Conservation (phyloP, 129 eudicot species). For the Flaveria brownii region DNA sequence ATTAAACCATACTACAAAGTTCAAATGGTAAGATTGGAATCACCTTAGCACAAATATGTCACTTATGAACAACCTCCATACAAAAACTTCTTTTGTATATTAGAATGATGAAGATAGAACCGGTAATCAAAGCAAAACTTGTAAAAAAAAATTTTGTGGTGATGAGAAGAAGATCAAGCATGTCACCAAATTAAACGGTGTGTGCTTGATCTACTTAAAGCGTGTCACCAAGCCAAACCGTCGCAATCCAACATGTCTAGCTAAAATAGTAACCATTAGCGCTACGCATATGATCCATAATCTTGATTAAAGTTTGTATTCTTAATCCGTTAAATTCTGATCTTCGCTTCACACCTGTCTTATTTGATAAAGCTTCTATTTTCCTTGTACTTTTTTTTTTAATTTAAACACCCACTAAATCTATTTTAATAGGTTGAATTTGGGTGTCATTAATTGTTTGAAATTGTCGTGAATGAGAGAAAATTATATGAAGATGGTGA, state of each 20-base stretch:
- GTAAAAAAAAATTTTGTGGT: no score
- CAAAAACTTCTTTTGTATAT: background rate
- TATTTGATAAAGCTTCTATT: background rate
- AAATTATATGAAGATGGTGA: slow-evolving; percentile 32
- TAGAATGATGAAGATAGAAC: background rate
- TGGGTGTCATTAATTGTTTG: background rate
- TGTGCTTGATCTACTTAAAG: background rate
- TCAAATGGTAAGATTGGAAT: background rate
- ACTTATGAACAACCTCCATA: background rate
- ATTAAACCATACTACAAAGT: background rate
- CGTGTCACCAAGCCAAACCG: background rate
- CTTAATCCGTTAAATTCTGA: background rate
- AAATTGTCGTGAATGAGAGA: background rate
- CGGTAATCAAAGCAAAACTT: background rate
- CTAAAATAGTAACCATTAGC: background rate
- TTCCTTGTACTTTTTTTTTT: background rate
- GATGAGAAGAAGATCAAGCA: no score
- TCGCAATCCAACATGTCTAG: background rate
- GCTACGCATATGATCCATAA: background rate
- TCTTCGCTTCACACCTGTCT: slow-evolving; percentile 2
- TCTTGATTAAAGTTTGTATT: background rate
- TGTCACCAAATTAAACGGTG: no score
- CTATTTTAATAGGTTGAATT: background rate
- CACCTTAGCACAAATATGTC: background rate
- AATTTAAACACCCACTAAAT: no score